These are phyloP conservation scores for Serendipita sp. DNA, from an alignment of 768 basidiomycete species.

Conservation along the genomic window DNA sequence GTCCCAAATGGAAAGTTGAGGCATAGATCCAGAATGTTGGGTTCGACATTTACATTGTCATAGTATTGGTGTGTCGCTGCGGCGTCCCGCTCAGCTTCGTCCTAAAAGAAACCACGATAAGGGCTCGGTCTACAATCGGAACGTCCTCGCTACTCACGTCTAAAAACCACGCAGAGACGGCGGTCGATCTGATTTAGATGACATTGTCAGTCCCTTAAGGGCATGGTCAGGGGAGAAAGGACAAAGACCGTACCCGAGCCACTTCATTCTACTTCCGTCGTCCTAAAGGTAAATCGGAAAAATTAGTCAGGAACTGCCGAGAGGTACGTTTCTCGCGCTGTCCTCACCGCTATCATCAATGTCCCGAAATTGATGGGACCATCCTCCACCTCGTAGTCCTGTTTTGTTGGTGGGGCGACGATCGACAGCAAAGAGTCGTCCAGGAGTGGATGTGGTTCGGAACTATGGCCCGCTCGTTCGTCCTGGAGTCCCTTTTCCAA, in stretches of 20 bases:
- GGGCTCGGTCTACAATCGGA: not conserved
- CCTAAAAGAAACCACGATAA: not conserved
- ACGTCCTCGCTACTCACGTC: not conserved
- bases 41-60: not conserved
- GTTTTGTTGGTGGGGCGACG: not conserved
- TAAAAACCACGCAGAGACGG: not conserved
- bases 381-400: not conserved
- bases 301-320: no score
- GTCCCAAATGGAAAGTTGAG: not conserved
- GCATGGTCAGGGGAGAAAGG: not conserved
- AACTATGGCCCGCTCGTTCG: not conserved
- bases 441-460: not conserved
- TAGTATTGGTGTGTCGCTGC: not conserved
- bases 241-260: not conserved
- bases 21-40: not conserved
- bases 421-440: not conserved
- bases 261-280: not conserved
- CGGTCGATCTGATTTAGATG: not conserved
- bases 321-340: no score
- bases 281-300: not conserved
- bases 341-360: not conserved
- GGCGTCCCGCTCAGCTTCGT: not conserved
- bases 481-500: not conserved
- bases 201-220: not conserved
- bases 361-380: not conserved